Evolutionary conservation across 1,284 basidiomycete species (phyloP).

Genomic region (Phylloporus gajari): DNA sequence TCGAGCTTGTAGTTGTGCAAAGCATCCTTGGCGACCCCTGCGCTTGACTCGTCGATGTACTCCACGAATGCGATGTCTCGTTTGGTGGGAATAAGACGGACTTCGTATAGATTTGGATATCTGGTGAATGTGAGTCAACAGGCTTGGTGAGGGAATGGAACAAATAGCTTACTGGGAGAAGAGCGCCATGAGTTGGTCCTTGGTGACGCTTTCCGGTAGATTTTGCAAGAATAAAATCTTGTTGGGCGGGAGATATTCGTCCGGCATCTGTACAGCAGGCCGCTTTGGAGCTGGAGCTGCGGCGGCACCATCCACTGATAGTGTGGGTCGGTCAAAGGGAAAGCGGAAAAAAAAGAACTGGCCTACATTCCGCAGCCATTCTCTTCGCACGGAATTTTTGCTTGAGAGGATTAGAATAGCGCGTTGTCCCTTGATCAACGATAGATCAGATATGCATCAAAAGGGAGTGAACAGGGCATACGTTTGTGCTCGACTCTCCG

Average conservation of each 20-base stretch:
- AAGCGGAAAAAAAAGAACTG: constrained; percentile 34
- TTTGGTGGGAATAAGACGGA: constrained; percentile 95
- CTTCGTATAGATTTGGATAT: constrained; percentile 92
- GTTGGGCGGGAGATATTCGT: constrained; percentile 99
- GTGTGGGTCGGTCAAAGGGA: constrained; percentile 18
- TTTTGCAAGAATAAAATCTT: constrained; percentile 99
- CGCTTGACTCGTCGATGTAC: constrained; percentile 88
- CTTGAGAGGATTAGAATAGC: constrained; percentile 88
- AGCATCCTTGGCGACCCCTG: constrained; percentile 92
- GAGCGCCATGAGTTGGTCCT: constrained; percentile 87
- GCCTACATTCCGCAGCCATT: constrained; percentile 76
- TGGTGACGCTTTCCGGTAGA: constrained; percentile 88
- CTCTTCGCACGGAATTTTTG: constrained; percentile 84
- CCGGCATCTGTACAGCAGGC: constrained; percentile 93
- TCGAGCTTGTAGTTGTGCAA: constrained; percentile 97
- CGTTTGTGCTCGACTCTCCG: constrained; percentile 84
- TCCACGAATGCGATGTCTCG: constrained; percentile 98
- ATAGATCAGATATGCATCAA: constrained; percentile 10
- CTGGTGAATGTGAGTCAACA: constrained; percentile 51
- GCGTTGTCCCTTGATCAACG: constrained; percentile 68
- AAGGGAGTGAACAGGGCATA: constrained; percentile 47
- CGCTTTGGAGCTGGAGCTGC: constrained; percentile 75
- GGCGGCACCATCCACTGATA: constrained; percentile 74
- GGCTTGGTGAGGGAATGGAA: neutral
- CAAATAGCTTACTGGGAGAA: constrained; percentile 82